Conservation (phyloP, 108 stramenopile genomes). For the Fragilariopsis cylindrus region DNA sequence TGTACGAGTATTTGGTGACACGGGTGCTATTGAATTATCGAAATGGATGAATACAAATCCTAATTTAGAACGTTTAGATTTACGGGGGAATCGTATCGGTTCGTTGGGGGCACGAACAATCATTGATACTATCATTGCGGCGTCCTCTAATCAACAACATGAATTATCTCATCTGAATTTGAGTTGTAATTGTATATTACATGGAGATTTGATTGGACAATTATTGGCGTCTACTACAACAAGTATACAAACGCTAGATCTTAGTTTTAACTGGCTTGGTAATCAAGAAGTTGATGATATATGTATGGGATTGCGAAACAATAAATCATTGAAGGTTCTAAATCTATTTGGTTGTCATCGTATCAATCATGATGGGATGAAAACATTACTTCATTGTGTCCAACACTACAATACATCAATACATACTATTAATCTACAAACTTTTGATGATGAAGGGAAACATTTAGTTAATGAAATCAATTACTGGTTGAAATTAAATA, state of each 20-base stretch:
- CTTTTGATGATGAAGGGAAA: neutral
- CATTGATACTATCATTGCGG: neutral
- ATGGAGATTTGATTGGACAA: neutral
- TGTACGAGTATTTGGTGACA: slow-evolving; percentile 34
- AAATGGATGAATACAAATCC: slow-evolving; percentile 30
- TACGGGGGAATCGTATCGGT: slow-evolving; percentile 29
- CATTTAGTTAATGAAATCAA: neutral
- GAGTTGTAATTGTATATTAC: slow-evolving; percentile 36
- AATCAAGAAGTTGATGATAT: slow-evolving; percentile 17
- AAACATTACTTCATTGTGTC: slow-evolving; percentile 14
- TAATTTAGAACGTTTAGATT: slow-evolving; percentile 21
- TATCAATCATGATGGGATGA: slow-evolving; percentile 14
- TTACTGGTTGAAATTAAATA: slow-evolving; percentile 16
- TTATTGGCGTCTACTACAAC: neutral
- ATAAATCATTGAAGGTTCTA: slow-evolving; percentile 16
- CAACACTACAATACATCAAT: slow-evolving; percentile 21
- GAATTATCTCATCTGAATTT: slow-evolving; percentile 10
- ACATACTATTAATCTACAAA: slow-evolving; percentile 10
- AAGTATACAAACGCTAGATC: slow-evolving; percentile 16
- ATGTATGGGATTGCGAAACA: neutral
- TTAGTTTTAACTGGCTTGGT: slow-evolving; percentile 36
- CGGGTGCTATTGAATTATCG: slow-evolving; percentile 28
- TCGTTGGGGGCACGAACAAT: slow-evolving; percentile 20
- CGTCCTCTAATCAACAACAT: slow-evolving; percentile 1
- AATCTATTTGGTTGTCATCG: slow-evolving; percentile 29